Percentiles rank a stretch among this genome's conserved stretches.
These are phyloP conservation scores for Aspergillus nomiae DNA, from an alignment of 2,329 filamentous ascomycete species.

Conservation along the genomic window DNA sequence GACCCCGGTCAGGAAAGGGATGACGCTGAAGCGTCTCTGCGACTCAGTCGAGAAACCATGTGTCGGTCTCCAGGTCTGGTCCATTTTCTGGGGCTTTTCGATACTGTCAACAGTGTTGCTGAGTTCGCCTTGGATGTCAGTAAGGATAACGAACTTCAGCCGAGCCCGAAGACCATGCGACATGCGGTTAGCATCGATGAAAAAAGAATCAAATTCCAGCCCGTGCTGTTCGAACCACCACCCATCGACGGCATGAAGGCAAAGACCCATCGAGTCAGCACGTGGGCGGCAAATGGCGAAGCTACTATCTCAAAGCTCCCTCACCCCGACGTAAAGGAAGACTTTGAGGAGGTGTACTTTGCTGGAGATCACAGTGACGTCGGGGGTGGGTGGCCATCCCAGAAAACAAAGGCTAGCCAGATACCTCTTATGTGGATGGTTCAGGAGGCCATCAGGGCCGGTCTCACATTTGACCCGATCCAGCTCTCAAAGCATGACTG, in stretches of 20 bases:
- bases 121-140: conserved; percentile 21
- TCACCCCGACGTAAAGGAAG: conserved; percentile 28
- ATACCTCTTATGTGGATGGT: conserved; percentile 71
- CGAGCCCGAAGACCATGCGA: conserved; percentile 50
- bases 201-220: conserved; percentile 53
- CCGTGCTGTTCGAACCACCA: conserved; percentile 20
- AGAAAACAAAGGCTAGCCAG: conserved; percentile 61
- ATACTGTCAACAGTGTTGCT: conserved; percentile 29
- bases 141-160: conserved; percentile 10
- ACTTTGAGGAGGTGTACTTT: conserved; percentile 74
- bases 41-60: conserved; percentile 17
- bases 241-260: not conserved
- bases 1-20: conserved; percentile 6
- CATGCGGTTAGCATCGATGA: conserved; percentile 59
- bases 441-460: conserved; percentile 61
- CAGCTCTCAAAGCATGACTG: conserved; percentile 25
- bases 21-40: conserved; percentile 9
- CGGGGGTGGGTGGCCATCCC: conserved; percentile 69
- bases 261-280: conserved; percentile 9
- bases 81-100: conserved; percentile 29
- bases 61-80: conserved; percentile 20
- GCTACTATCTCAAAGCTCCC: not conserved
- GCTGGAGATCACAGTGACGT: conserved; percentile 74
- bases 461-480: conserved; percentile 64
- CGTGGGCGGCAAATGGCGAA: conserved; percentile 23